These are phyloP conservation scores for Neurospora pannonica DNA, from an alignment of 495 filamentous ascomycete genomes.

Conservation along the genomic window DNA sequence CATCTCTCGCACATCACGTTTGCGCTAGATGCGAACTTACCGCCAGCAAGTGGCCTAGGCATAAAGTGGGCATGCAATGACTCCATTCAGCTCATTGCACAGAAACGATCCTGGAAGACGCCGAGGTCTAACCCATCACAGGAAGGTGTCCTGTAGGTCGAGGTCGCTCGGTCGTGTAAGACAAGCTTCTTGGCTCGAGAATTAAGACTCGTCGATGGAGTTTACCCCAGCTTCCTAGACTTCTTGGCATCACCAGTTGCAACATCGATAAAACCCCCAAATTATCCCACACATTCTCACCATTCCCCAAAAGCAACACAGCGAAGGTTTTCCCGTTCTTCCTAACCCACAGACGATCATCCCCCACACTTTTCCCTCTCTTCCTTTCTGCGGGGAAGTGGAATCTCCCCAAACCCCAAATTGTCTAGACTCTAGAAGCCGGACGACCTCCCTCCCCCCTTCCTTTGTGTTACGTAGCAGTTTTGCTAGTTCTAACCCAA, in stretches of 20 bases:
- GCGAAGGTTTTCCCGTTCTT: neutral
- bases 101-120: neutral
- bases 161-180: neutral
- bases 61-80: neutral
- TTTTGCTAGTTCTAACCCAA: neutral
- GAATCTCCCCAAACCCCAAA: neutral
- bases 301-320: neutral
- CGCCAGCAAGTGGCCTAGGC: neutral
- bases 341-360: neutral
- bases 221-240: neutral
- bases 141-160: neutral
- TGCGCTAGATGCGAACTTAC: neutral
- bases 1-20: neutral
- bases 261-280: neutral
- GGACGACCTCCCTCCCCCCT: neutral
- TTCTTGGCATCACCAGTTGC: neutral
- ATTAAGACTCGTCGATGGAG: neutral
- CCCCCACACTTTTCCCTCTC: neutral
- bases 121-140: neutral
- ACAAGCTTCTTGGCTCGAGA: neutral
- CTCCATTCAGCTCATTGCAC: neutral
- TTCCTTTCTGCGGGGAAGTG: neutral
- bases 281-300: neutral
- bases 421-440: neutral
- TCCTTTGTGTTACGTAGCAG: neutral